Evolutionary conservation across 2,329 filamentous ascomycete genomes (phyloP).

Genomic region (Paraconiothyrium sp.): DNA sequence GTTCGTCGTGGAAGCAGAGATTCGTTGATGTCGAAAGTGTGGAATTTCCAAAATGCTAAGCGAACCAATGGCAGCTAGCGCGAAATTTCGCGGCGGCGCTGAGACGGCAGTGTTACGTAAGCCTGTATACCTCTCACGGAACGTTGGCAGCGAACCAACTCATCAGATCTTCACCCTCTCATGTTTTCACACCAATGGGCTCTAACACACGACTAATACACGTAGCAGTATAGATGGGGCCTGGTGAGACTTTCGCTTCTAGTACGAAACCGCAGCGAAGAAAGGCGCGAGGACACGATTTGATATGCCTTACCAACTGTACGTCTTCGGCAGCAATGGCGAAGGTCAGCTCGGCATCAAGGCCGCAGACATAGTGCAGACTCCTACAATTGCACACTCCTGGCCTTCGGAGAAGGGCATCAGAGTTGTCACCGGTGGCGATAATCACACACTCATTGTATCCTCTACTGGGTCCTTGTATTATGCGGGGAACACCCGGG

Average conservation of each 20-base stretch:
- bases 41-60: slow-evolving; percentile 20
- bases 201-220: background rate
- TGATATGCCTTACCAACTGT: slow-evolving; percentile 42
- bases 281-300: background rate
- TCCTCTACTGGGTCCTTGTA: slow-evolving; percentile 68
- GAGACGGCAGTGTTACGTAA: background rate
- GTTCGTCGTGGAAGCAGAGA: slow-evolving; percentile 19
- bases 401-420: slow-evolving; percentile 21
- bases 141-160: background rate
- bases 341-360: slow-evolving; percentile 62
- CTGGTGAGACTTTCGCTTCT: background rate
- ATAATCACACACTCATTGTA: slow-evolving; percentile 85
- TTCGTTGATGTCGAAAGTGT: slow-evolving; percentile 18
- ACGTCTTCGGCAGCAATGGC: slow-evolving; percentile 63
- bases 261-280: background rate
- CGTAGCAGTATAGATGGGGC: background rate
- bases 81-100: background rate
- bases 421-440: slow-evolving; percentile 68
- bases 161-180: background rate
- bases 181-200: background rate
- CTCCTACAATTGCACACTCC: slow-evolving; percentile 24
- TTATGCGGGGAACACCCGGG: slow-evolving; percentile 69
- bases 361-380: slow-evolving; percentile 50
- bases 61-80: slow-evolving; percentile 22
- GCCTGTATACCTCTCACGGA: background rate